Conservation (phyloP, 179 eudicot species). For the Monotropa hypopitys region DNA sequence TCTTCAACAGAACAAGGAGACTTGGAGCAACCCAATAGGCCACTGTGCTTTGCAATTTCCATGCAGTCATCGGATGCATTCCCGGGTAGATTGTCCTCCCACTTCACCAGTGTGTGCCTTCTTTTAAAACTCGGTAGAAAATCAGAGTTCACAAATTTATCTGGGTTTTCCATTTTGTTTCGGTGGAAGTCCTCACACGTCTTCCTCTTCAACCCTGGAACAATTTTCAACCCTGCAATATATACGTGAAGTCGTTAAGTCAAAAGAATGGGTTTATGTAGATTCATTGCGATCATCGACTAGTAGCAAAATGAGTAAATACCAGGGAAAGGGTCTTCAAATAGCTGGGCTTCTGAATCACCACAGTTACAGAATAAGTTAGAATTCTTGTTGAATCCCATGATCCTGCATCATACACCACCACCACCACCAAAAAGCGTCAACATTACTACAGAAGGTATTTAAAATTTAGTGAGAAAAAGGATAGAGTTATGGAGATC, state of each 20-base stretch:
- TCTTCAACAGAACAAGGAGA: conserved; percentile 62
- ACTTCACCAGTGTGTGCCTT: conserved; percentile 15
- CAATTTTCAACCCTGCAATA: conserved; percentile 46
- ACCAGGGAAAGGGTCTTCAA: conserved; percentile 56
- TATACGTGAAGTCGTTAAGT: background rate
- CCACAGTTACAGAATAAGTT: conserved; percentile 37
- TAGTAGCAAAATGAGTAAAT: background rate
- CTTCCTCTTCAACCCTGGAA: conserved; percentile 78
- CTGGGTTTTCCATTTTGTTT: conserved; percentile 19
- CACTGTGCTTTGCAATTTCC: conserved; percentile 20
- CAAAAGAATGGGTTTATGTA: background rate
- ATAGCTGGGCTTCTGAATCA: conserved; percentile 30
- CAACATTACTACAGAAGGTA: background rate
- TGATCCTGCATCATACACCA: conserved; percentile 30
- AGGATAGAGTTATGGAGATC: conserved; percentile 6
- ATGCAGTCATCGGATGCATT: conserved; percentile 17
- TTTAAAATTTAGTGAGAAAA: background rate
- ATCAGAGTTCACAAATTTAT: conserved; percentile 6
- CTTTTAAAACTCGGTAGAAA: conserved; percentile 27
- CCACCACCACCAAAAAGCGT: background rate
- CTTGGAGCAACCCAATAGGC: conserved; percentile 26
- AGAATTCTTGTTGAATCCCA: conserved; percentile 32
- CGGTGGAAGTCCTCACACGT: conserved; percentile 18
- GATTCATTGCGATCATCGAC: background rate
- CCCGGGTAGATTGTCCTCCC: conserved; percentile 9